These are phyloP conservation scores for Emmonsiellopsis sp. DNA, from an alignment of 2,329 filamentous ascomycete genomes.

Conservation along the genomic window DNA sequence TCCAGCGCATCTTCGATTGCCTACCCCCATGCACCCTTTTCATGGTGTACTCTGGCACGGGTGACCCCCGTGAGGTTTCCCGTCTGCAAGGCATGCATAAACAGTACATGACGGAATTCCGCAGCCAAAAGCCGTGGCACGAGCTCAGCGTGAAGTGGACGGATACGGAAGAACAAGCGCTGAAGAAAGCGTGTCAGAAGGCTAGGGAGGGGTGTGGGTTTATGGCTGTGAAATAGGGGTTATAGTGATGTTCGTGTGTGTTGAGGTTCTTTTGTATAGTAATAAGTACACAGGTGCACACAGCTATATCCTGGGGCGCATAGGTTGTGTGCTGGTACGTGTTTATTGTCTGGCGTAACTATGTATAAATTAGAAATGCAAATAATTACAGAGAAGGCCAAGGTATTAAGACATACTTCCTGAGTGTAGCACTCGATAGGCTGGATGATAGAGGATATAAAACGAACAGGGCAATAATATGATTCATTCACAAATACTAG, in stretches of 20 bases:
- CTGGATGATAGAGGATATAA: neutral
- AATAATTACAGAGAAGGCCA: neutral
- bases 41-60: slow-evolving; percentile 56
- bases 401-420: neutral
- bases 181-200: slow-evolving; percentile 47
- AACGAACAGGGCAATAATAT: neutral
- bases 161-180: slow-evolving; percentile 52
- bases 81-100: slow-evolving; percentile 49
- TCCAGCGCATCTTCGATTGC: slow-evolving; percentile 45
- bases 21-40: slow-evolving; percentile 53
- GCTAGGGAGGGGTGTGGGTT: slow-evolving; percentile 53
- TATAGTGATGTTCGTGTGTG: neutral
- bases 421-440: neutral
- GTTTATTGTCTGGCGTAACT: neutral
- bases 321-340: too few relatives aligned
- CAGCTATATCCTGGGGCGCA: neutral
- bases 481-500: neutral
- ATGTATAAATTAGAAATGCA: neutral
- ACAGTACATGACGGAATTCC: slow-evolving; percentile 48
- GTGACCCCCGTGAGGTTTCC: slow-evolving; percentile 49
- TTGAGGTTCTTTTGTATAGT: neutral
- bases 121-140: slow-evolving; percentile 52
- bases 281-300: neutral
- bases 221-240: slow-evolving; percentile 48
- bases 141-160: slow-evolving; percentile 56